These are phyloP conservation scores for Fibroporia radiculosa DNA, from an alignment of 768 basidiomycete genomes.

Conservation along the genomic window DNA sequence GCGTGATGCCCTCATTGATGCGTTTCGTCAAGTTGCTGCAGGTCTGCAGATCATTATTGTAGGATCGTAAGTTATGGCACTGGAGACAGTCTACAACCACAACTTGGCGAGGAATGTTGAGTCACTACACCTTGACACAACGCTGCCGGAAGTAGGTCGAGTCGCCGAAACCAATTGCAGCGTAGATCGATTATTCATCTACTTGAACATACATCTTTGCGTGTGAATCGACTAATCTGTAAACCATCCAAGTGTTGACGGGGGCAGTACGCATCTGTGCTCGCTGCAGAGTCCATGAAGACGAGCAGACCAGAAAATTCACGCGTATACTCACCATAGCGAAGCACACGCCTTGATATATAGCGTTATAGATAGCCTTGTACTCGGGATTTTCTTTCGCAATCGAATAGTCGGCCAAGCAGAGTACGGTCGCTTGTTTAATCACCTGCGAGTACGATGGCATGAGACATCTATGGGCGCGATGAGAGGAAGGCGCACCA, in stretches of 20 bases:
- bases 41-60: too few species aligned
- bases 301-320: neutral
- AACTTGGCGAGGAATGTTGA: too few species aligned
- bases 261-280: conserved; percentile 21
- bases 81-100: too few species aligned
- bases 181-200: too few species aligned
- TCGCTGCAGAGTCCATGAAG: conserved; percentile 11
- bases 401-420: conserved; percentile 25
- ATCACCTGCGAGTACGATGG: conserved; percentile 23
- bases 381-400: conserved; percentile 31
- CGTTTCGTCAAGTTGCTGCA: too few species aligned
- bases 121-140: too few species aligned
- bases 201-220: conserved; percentile 29
- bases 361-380: conserved; percentile 31
- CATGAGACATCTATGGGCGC: neutral
- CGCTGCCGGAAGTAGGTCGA: too few species aligned
- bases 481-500: conserved; percentile 26
- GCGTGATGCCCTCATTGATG: too few species aligned
- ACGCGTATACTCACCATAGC: conserved; percentile 27
- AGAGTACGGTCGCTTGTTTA: conserved; percentile 30
- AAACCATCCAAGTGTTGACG: conserved; percentile 20
- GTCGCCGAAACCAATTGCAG: too few species aligned
- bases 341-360: conserved; percentile 34
- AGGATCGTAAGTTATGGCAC: too few species aligned
- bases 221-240: conserved; percentile 29